A percentile compares a stretch with the other conserved stretches of the same genome.
phyloP scores from a whole-genome alignment of 371 early-diverging fungal species.

The Rhizopus sp. region DNA sequence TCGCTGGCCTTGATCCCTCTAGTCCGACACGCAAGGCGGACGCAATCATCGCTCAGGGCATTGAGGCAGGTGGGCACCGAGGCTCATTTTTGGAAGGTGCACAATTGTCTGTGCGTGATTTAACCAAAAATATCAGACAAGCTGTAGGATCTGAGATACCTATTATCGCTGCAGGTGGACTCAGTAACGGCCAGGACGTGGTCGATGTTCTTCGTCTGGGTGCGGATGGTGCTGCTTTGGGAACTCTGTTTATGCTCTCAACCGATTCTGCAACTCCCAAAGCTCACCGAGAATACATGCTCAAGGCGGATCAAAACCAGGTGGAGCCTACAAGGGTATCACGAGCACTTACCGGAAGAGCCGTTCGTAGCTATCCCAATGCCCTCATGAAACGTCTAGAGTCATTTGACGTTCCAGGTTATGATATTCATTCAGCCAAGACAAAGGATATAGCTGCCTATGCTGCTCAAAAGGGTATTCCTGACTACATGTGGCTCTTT shows the following conservation, averaged over 20 bases:
- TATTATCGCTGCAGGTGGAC: slow-evolving; percentile 48
- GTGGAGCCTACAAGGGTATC: slow-evolving; percentile 30
- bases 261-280: slow-evolving; percentile 31
- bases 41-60: slow-evolving; percentile 45
- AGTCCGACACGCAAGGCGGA: slow-evolving; percentile 33
- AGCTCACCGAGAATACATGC: slow-evolving; percentile 29
- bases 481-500: slow-evolving; percentile 39
- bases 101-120: slow-evolving; percentile 22
- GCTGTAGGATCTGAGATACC: slow-evolving; percentile 20
- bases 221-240: slow-evolving; percentile 44
- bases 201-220: slow-evolving; percentile 15
- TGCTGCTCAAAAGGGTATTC: slow-evolving; percentile 24
- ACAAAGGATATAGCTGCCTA: slow-evolving; percentile 42
- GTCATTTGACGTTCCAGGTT: slow-evolving; percentile 23
- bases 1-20: slow-evolving; percentile 28
- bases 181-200: slow-evolving; percentile 30
- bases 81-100: slow-evolving; percentile 29
- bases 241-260: slow-evolving; percentile 46
- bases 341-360: slow-evolving; percentile 34
- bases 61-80: slow-evolving; percentile 51
- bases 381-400: slow-evolving; percentile 36
- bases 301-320: slow-evolving; percentile 10
- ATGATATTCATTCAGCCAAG: slow-evolving; percentile 45
- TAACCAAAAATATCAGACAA: slow-evolving; percentile 18
- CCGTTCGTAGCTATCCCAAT: slow-evolving; percentile 41